Conservation (phyloP, 2,329 filamentous ascomycete species). For the Colletotrichum filicis region DNA sequence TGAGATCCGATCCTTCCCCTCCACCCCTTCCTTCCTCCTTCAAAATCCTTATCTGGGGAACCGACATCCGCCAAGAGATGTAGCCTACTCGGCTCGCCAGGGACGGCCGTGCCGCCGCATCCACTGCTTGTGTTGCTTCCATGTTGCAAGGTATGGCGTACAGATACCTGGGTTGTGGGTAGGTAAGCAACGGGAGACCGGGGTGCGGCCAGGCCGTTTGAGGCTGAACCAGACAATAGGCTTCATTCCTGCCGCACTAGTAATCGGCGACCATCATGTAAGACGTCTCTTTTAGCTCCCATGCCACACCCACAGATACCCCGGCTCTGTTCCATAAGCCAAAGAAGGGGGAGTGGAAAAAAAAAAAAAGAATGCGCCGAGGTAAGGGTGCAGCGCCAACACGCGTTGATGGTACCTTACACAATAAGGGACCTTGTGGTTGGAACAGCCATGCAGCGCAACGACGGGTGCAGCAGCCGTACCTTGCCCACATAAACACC, state of each 20-base stretch:
- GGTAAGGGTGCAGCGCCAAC: neutral
- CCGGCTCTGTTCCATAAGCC: too few relatives aligned
- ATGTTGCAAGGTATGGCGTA: too few relatives aligned
- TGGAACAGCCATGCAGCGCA: neutral
- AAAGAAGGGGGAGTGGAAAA: too few relatives aligned
- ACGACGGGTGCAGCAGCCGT: neutral
- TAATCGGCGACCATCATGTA: conserved; percentile 28
- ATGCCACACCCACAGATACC: too few relatives aligned
- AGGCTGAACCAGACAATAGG: neutral
- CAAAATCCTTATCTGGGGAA: neutral
- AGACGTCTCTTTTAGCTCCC: neutral
- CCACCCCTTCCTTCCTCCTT: neutral
- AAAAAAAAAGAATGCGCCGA: neutral
- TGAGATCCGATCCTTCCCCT: neutral
- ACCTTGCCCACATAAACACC: neutral
- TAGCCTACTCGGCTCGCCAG: neutral
- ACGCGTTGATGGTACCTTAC: neutral
- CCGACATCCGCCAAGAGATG: neutral
- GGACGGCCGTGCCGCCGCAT: neutral
- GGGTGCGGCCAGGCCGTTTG: neutral
- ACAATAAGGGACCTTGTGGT: neutral
- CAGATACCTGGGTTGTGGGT: too few relatives aligned
- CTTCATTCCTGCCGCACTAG: conserved; percentile 7
- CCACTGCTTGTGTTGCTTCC: neutral
- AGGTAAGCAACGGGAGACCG: too few relatives aligned